Conservation (phyloP, 2,329 filamentous ascomycete species). For the Claviceps quebecensis region DNA sequence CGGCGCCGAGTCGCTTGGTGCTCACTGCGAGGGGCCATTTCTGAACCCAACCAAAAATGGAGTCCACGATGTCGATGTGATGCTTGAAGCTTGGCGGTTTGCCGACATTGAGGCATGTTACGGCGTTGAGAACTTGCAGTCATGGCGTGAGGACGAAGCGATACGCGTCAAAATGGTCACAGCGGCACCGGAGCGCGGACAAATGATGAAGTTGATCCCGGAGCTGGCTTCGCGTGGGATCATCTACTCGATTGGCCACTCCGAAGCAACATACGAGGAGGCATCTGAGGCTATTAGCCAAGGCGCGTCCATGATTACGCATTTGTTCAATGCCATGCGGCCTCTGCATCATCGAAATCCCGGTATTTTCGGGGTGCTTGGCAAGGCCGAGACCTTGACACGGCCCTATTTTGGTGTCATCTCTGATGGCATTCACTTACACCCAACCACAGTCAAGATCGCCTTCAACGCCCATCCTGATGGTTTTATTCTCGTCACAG, state of each 20-base stretch:
- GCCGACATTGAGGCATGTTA: conserved; percentile 58
- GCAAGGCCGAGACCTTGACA: conserved; percentile 41
- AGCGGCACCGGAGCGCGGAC: conserved; percentile 66
- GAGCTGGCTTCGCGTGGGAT: conserved; percentile 52
- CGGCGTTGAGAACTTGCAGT: conserved; percentile 51
- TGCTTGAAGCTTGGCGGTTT: conserved; percentile 50
- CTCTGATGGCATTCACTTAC: conserved; percentile 78
- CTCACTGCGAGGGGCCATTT: conserved; percentile 86
- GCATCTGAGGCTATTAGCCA: conserved; percentile 56
- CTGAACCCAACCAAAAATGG: conserved; percentile 73
- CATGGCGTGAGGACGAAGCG: conserved; percentile 19
- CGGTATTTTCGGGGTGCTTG: conserved; percentile 75
- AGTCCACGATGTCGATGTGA: conserved; percentile 63
- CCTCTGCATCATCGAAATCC: conserved; percentile 85
- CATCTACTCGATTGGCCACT: conserved; percentile 71
- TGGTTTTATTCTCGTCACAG: conserved; percentile 79
- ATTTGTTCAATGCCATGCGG: conserved; percentile 88
- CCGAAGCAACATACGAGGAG: conserved; percentile 75
- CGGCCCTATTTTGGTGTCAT: conserved; percentile 82
- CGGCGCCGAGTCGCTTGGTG: conserved; percentile 76
- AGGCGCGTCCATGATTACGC: conserved; percentile 80
- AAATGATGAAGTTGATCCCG: conserved; percentile 55
- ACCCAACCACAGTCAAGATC: conserved; percentile 78
- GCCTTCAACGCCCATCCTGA: conserved; percentile 75
- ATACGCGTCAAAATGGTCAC: conserved; percentile 65